Conservation (phyloP, 768 basidiomycete species). For the Pholiota microspora region DNA sequence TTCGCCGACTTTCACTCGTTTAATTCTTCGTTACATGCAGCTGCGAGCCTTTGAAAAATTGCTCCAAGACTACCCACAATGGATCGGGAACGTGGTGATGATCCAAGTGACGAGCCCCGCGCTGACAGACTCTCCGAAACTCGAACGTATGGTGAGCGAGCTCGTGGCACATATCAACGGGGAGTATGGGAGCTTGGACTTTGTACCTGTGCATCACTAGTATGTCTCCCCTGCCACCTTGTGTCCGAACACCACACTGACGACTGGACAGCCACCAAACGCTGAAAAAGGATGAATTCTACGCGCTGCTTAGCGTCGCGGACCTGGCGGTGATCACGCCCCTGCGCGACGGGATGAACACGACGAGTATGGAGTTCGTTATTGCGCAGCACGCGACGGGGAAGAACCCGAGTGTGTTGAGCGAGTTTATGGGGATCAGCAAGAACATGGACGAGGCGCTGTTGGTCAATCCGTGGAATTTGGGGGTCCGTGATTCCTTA, state of each 20-base stretch:
- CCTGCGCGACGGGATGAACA: constrained; percentile 98
- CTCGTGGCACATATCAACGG: constrained; percentile 95
- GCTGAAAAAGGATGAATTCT: constrained; percentile 97
- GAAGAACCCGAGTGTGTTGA: constrained; percentile 84
- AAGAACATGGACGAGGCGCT: constrained; percentile 88
- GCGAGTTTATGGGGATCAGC: constrained; percentile 98
- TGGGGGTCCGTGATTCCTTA: constrained; percentile 57
- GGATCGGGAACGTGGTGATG: constrained; percentile 87
- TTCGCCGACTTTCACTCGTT: too few species aligned
- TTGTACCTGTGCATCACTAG: constrained; percentile 98
- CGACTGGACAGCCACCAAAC: constrained; percentile 94
- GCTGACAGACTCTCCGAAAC: constrained; percentile 86
- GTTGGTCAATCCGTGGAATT: constrained; percentile 95
- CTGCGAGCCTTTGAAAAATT: constrained; percentile 95
- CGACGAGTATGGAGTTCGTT: constrained; percentile 96
- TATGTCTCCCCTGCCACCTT: constrained; percentile 54
- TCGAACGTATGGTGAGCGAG: constrained; percentile 92
- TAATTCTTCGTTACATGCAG: constrained; percentile 31
- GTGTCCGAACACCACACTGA: too few species aligned
- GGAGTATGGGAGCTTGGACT: constrained; percentile 90
- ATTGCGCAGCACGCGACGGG: constrained; percentile 88
- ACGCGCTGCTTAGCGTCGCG: constrained; percentile 89
- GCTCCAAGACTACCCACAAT: constrained; percentile 89
- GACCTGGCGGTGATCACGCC: constrained; percentile 96
- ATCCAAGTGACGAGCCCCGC: constrained; percentile 95